Conservation (phyloP, 2,329 filamentous ascomycete genomes). For the Hypoxylon sp. region DNA sequence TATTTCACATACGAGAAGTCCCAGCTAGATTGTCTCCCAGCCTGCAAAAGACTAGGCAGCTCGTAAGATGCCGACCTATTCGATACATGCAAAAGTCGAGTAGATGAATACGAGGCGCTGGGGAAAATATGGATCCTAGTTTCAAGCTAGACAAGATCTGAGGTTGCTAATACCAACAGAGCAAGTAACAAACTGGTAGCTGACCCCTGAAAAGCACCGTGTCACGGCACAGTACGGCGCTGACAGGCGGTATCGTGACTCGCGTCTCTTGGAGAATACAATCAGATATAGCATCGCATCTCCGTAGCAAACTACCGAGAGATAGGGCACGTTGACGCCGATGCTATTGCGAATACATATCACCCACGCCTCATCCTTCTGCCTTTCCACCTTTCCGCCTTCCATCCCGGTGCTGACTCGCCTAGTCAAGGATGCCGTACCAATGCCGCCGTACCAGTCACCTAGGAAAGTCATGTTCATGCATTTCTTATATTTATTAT, state of each 20-base stretch:
- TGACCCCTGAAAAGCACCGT: slow-evolving; percentile 10
- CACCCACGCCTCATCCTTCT: slow-evolving; percentile 15
- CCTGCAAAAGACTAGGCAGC: no score
- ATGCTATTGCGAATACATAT: background rate
- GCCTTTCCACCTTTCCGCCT: no score
- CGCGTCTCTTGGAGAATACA: background rate
- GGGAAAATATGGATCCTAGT: slow-evolving; percentile 22
- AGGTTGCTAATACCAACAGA: slow-evolving; percentile 16
- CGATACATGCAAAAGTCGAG: background rate
- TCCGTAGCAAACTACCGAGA: background rate
- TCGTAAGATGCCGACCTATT: no score
- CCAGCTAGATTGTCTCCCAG: no score
- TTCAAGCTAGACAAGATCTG: slow-evolving; percentile 34
- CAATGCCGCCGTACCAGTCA: slow-evolving; percentile 11
- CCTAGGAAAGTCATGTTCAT: background rate
- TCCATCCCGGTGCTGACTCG: slow-evolving; percentile 25
- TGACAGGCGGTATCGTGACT: background rate
- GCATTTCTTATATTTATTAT: slow-evolving; percentile 1
- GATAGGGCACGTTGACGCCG: slow-evolving; percentile 2
- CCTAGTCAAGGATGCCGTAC: slow-evolving; percentile 15
- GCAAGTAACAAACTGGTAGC: background rate
- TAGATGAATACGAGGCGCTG: slow-evolving; percentile 15
- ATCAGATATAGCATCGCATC: background rate
- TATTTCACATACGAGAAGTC: no score
- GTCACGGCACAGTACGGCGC: background rate